These are phyloP conservation scores for Millerago galiae DNA, from an alignment of 805 yeast genomes.

Conservation along the genomic window DNA sequence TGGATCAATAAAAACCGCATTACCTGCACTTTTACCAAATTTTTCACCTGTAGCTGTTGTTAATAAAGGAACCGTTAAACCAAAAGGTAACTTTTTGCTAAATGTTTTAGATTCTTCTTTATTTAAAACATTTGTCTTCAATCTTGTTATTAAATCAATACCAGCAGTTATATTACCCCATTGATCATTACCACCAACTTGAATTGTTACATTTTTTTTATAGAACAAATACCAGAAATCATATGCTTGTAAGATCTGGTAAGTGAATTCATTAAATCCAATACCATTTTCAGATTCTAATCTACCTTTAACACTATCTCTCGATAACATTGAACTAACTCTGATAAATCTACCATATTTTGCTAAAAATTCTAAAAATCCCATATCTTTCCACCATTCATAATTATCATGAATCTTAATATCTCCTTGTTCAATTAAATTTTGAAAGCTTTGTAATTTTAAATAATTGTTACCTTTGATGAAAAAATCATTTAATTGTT, in stretches of 20 bases:
- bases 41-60: constrained; percentile 88
- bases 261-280: constrained; percentile 91
- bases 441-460: constrained; percentile 21
- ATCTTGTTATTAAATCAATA: constrained; percentile 70
- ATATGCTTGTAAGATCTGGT: constrained; percentile 88
- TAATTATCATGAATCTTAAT: constrained; percentile 54
- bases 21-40: constrained; percentile 96
- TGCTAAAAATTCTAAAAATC: constrained; percentile 72
- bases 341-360: constrained; percentile 73
- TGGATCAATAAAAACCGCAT: constrained; percentile 83
- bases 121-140: constrained; percentile 26
- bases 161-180: constrained; percentile 99
- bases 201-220: constrained; percentile 54
- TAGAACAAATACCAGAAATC: constrained; percentile 81
- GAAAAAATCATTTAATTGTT: constrained; percentile 60
- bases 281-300: constrained; percentile 65
- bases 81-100: constrained; percentile 39
- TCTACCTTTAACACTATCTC: constrained; percentile 81
- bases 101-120: constrained; percentile 12
- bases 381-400: constrained; percentile 80
- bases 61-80: constrained; percentile 83
- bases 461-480: constrained; percentile 59
- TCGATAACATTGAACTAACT: constrained; percentile 77
- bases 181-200: constrained; percentile 95
- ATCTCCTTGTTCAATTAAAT: constrained; percentile 33